Conservation (phyloP, 805 yeast genomes). For the Hanseniaspora mollemarum region DNA sequence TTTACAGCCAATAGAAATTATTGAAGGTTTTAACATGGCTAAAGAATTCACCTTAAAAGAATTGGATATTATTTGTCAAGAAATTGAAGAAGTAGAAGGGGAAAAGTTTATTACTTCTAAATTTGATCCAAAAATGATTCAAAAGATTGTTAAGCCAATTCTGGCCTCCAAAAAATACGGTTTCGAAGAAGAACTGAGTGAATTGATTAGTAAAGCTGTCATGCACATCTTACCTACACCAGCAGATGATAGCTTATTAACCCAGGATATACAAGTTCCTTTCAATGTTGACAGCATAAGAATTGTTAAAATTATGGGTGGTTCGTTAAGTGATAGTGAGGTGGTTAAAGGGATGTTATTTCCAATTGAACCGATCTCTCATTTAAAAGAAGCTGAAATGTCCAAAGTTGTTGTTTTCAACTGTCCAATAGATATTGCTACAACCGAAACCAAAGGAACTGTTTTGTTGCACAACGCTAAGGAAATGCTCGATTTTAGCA, state of each 20-base stretch:
- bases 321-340: slow-evolving; percentile 56
- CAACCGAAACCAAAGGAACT: slow-evolving; percentile 97
- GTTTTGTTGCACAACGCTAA: slow-evolving; percentile 90
- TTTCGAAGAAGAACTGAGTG: slow-evolving; percentile 62
- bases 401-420: slow-evolving; percentile 88
- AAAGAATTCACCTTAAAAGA: slow-evolving; percentile 57
- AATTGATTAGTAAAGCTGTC: slow-evolving; percentile 76
- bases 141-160: slow-evolving; percentile 72
- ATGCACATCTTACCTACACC: slow-evolving; percentile 55
- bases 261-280: slow-evolving; percentile 17
- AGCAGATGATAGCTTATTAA: slow-evolving; percentile 11
- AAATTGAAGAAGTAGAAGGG: slow-evolving; percentile 31
- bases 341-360: slow-evolving; percentile 97
- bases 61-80: slow-evolving; percentile 54
- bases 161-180: slow-evolving; percentile 92
- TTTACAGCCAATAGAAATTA: slow-evolving; percentile 79
- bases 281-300: slow-evolving; percentile 91
- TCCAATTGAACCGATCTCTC: slow-evolving; percentile 95
- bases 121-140: slow-evolving; percentile 42
- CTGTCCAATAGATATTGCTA: slow-evolving; percentile 86
- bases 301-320: slow-evolving; percentile 94
- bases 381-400: slow-evolving; percentile 48
- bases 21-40: slow-evolving; percentile 89
- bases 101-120: slow-evolving; percentile 32
- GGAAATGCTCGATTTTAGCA: slow-evolving; percentile 91